phyloP scores from a whole-genome alignment of 2,329 filamentous ascomycete species.

The Endocalyx cinctus region DNA sequence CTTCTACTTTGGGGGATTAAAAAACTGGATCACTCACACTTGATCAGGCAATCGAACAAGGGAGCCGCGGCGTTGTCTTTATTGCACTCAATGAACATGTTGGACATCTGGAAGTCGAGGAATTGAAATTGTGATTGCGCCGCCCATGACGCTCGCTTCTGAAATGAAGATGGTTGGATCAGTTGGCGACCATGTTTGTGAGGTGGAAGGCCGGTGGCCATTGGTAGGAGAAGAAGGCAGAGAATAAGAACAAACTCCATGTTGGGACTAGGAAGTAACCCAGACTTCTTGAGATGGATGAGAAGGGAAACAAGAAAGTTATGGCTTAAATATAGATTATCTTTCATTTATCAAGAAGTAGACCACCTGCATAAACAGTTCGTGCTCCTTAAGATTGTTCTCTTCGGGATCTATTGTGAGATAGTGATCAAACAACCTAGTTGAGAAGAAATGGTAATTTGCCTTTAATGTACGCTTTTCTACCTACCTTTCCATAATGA shows the following conservation, averaged over 20 bases:
- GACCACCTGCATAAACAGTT: too few species aligned
- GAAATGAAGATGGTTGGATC: too few species aligned
- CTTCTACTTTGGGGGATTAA: background rate
- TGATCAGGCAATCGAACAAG: slow-evolving; percentile 12
- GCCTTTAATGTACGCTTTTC: too few species aligned
- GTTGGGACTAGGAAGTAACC: background rate
- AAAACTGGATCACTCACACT: slow-evolving; percentile 8
- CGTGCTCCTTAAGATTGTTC: too few species aligned
- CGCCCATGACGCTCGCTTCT: background rate
- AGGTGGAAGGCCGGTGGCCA: background rate
- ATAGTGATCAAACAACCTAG: too few species aligned
- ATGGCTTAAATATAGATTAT: too few species aligned
- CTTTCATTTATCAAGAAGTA: too few species aligned
- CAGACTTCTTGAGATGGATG: background rate
- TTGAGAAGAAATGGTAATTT: too few species aligned
- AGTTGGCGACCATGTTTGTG: too few species aligned
- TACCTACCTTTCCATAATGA: too few species aligned
- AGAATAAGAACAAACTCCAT: background rate
- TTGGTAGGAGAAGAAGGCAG: background rate
- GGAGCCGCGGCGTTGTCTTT: slow-evolving; percentile 2
- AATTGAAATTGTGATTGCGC: slow-evolving; percentile 12
- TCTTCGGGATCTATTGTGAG: too few species aligned
- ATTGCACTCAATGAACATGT: slow-evolving; percentile 11
- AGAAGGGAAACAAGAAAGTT: too few species aligned
- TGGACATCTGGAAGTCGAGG: slow-evolving; percentile 9